These are phyloP conservation scores for Alternaria postmessia DNA, from an alignment of 2,329 filamentous ascomycete species.

Conservation along the genomic window DNA sequence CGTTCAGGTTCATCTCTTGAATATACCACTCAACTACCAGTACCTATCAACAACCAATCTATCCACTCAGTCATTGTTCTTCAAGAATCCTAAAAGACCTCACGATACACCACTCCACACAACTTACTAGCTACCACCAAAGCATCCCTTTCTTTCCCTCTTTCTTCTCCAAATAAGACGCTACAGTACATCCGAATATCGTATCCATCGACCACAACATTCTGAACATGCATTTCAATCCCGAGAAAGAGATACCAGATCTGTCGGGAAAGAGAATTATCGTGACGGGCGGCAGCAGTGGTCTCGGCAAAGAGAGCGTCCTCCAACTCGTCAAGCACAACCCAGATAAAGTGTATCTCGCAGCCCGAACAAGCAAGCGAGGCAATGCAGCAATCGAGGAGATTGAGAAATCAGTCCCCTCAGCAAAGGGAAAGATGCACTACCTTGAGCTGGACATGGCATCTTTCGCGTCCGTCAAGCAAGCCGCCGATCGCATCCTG, in stretches of 20 bases:
- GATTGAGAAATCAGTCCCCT: conserved; percentile 11
- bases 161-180: not conserved
- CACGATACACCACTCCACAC: not conserved
- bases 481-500: conserved; percentile 41
- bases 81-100: not conserved
- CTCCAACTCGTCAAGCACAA: conserved; percentile 52
- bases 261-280: conserved; percentile 27
- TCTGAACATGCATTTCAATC: conserved; percentile 23
- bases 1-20: not conserved
- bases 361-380: conserved; percentile 40
- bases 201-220: not conserved
- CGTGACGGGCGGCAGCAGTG: conserved; percentile 49
- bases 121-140: not conserved
- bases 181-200: not conserved
- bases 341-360: conserved; percentile 53
- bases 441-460: conserved; percentile 43
- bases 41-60: not conserved
- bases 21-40: not conserved
- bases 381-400: conserved; percentile 17
- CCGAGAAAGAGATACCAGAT: conserved; percentile 24
- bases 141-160: not conserved
- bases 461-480: conserved; percentile 41
- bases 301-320: conserved; percentile 54
- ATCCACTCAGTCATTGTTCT: not conserved
- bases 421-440: conserved; percentile 4